phyloP scores from a whole-genome alignment of 768 basidiomycete species.

The Gautieria morchelliformis region DNA sequence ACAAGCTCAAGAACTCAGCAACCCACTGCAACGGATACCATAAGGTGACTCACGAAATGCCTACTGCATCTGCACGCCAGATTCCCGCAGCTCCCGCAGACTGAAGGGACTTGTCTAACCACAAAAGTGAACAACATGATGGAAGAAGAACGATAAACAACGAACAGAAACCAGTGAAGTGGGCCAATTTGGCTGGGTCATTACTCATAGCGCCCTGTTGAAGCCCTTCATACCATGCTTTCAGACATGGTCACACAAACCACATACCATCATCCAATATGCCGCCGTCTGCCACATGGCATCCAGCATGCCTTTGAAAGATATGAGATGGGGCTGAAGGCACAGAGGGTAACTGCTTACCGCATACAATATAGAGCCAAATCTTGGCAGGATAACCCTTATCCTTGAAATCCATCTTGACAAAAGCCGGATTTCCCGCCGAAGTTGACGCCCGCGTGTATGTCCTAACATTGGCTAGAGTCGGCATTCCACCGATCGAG shows the following conservation, averaged over 20 bases:
- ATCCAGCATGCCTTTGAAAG: slow-evolving; percentile 69
- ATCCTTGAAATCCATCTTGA: slow-evolving; percentile 53
- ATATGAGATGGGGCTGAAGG: slow-evolving; percentile 24
- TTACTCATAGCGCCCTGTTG: slow-evolving; percentile 69
- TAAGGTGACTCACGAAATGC: slow-evolving; percentile 41
- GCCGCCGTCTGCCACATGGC: slow-evolving; percentile 80
- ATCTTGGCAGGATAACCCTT: slow-evolving; percentile 43
- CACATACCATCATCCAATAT: slow-evolving; percentile 57
- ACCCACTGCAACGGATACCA: neutral
- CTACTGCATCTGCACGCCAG: slow-evolving; percentile 61
- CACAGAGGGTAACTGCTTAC: slow-evolving; percentile 7
- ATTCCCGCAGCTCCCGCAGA: slow-evolving; percentile 66
- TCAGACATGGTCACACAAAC: neutral
- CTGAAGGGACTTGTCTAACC: slow-evolving; percentile 60
- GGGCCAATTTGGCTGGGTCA: slow-evolving; percentile 67
- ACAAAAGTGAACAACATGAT: neutral
- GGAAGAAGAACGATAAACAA: slow-evolving; percentile 9
- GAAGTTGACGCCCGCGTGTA: slow-evolving; percentile 48
- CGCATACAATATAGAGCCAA: slow-evolving; percentile 27
- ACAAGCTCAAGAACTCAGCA: no score
- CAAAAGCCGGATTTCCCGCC: slow-evolving; percentile 14
- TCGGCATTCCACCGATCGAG: neutral
- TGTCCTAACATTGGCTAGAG: slow-evolving; percentile 21
- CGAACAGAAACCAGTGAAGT: slow-evolving; percentile 77
- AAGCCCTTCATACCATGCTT: neutral